A percentile compares a stretch with the other conserved stretches of the same genome.
phyloP scores from a whole-genome alignment of 1,139 yeast genomes.

The Magnusiomyces ingens region DNA sequence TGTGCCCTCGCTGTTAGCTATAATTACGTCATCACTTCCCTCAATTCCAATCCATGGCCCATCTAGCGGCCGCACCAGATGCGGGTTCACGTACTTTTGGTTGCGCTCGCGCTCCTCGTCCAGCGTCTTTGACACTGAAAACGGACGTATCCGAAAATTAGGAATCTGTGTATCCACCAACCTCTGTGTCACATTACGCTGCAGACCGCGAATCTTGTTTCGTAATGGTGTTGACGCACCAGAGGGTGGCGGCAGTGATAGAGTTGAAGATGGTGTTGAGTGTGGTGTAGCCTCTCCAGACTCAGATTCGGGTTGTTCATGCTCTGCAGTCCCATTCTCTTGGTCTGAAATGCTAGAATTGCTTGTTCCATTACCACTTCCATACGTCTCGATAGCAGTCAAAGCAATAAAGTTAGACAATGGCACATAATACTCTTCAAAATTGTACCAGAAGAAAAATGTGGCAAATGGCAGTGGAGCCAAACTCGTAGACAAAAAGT shows the following conservation, averaged over 20 bases:
- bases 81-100: constrained; percentile 73
- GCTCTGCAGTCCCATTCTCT: not conserved
- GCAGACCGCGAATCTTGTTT: not conserved
- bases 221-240: too few relatives aligned
- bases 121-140: constrained; percentile 40
- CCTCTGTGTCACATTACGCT: not conserved
- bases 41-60: constrained; percentile 77
- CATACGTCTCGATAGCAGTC: constrained; percentile 44
- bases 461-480: constrained; percentile 72
- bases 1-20: constrained; percentile 56
- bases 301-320: constrained; percentile 5
- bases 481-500: constrained; percentile 60
- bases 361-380: constrained; percentile 16
- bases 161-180: constrained; percentile 3
- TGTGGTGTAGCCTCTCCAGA: constrained; percentile 3
- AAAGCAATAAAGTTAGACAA: constrained; percentile 80
- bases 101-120: constrained; percentile 63
- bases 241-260: too few relatives aligned
- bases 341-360: not conserved
- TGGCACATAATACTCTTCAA: constrained; percentile 75
- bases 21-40: constrained; percentile 49
- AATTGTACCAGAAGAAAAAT: constrained; percentile 64
- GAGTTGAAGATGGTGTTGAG: too few relatives aligned
- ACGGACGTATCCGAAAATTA: constrained; percentile 10
- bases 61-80: constrained; percentile 58